Evolutionary conservation across 495 filamentous ascomycete species (phyloP).

Genomic region (Penicillium canariense): DNA sequence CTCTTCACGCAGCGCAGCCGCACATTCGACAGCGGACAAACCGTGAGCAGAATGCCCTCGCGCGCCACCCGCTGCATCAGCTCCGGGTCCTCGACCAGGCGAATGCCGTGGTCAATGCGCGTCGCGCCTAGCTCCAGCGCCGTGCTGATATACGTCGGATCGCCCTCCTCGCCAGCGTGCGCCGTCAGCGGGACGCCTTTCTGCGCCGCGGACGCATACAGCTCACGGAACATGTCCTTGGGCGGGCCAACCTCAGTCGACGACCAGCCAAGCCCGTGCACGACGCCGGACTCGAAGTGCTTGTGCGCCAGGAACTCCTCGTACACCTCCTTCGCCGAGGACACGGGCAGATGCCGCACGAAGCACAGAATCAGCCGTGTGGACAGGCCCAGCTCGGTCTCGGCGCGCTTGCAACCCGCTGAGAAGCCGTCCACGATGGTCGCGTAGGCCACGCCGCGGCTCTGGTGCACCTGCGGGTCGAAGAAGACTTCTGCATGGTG

Average conservation of each 20-base stretch:
- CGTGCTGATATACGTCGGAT: conserved; percentile 60
- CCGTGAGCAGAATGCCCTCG: conserved; percentile 57
- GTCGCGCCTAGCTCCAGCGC: conserved; percentile 60
- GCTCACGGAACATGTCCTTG: conserved; percentile 58
- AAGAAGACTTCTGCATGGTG: conserved; percentile 78
- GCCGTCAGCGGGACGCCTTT: conserved; percentile 59
- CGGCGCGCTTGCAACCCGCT: conserved; percentile 57
- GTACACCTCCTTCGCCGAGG: conserved; percentile 50
- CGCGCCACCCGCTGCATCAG: conserved; percentile 58
- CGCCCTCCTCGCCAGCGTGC: conserved; percentile 76
- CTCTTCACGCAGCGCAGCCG: conserved; percentile 55
- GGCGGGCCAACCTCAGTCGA: conserved; percentile 63
- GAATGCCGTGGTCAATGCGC: conserved; percentile 74
- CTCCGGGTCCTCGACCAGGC: conserved; percentile 57
- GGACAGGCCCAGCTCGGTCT: conserved; percentile 60
- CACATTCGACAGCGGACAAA: conserved; percentile 75
- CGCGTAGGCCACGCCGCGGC: conserved; percentile 58
- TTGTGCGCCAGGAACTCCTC: conserved; percentile 44
- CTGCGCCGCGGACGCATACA: conserved; percentile 53
- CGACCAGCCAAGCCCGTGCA: conserved; percentile 66
- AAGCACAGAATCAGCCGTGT: conserved; percentile 67
- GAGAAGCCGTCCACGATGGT: conserved; percentile 60
- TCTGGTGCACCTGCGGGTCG: conserved; percentile 71
- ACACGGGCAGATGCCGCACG: conserved; percentile 63
- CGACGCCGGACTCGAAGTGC: conserved; percentile 49